phyloP scores from a whole-genome alignment of 148 eudicot genomes.

The Simmondsia chinensis region DNA sequence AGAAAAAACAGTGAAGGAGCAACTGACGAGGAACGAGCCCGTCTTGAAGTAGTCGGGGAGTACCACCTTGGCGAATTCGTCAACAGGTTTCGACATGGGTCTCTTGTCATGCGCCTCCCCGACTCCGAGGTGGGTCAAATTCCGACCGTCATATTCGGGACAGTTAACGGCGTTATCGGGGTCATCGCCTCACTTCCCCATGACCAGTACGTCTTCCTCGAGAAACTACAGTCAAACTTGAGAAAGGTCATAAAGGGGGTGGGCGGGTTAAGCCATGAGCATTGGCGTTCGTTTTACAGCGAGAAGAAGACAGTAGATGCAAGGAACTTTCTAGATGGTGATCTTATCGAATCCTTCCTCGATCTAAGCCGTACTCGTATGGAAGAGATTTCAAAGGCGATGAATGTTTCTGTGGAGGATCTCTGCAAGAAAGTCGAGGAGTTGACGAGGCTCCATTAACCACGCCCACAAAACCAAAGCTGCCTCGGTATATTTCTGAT shows the following conservation, averaged over 20 bases:
- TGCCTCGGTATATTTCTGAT: too few species aligned
- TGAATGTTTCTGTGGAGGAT: conserved; percentile 78
- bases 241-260: conserved; percentile 94
- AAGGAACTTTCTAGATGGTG: conserved; percentile 82
- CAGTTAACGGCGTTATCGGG: conserved; percentile 84
- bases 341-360: conserved; percentile 85
- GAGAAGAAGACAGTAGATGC: conserved; percentile 93
- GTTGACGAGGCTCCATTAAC: conserved; percentile 78
- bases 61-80: conserved; percentile 96
- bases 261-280: conserved; percentile 92
- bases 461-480: too few species aligned
- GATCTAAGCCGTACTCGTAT: conserved; percentile 69
- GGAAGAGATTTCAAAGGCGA: conserved; percentile 75
- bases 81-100: conserved; percentile 85
- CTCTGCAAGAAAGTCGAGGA: conserved; percentile 94
- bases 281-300: conserved; percentile 85
- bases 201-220: conserved; percentile 74
- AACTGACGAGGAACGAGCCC: conserved; percentile 96
- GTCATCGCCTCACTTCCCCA: conserved; percentile 86
- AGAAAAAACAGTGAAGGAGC: conserved; percentile 91
- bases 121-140: conserved; percentile 79
- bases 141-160: conserved; percentile 71
- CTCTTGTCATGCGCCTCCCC: conserved; percentile 93
- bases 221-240: conserved; percentile 69
- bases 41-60: conserved; percentile 96